Percentiles rank a stretch among this genome's conserved stretches.
Evolutionary conservation across 495 filamentous ascomycete species (phyloP).

Genomic region (Penicillium malachiteum): DNA sequence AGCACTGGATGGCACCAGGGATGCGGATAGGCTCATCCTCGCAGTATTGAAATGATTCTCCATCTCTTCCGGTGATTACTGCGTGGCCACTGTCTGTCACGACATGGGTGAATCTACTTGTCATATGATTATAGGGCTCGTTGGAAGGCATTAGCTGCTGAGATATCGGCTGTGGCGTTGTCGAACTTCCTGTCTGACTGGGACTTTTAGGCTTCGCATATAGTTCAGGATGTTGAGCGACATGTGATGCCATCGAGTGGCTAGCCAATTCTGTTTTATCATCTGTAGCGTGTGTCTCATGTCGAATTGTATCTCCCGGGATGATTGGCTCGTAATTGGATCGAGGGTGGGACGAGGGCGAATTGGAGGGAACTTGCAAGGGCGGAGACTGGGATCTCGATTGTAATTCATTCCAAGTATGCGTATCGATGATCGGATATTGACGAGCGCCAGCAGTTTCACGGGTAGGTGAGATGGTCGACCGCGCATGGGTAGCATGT

Average conservation of each 20-base stretch:
- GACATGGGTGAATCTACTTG: conserved; percentile 76
- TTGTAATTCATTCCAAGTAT: conserved; percentile 30
- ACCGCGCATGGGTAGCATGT: conserved; percentile 6
- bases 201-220: conserved; percentile 16
- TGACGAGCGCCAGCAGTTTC: conserved; percentile 30
- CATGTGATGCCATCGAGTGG: conserved; percentile 22
- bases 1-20: conserved; percentile 85
- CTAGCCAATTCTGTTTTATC: conserved; percentile 18
- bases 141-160: conserved; percentile 16
- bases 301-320: conserved; percentile 11
- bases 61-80: conserved; percentile 76
- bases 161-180: conserved; percentile 1
- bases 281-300: conserved; percentile 12
- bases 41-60: conserved; percentile 68
- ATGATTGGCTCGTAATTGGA: conserved; percentile 8
- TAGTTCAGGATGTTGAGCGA: conserved; percentile 21
- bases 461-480: conserved; percentile 18
- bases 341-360: not conserved
- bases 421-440: conserved; percentile 34
- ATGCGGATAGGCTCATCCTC: conserved; percentile 95
- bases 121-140: conserved; percentile 48
- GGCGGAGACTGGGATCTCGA: conserved; percentile 17
- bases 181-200: conserved; percentile 5
- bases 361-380: not conserved
- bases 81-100: conserved; percentile 79